These are phyloP conservation scores for Suhomyces wounanorum DNA, from an alignment of 1,139 yeast species.

Conservation along the genomic window DNA sequence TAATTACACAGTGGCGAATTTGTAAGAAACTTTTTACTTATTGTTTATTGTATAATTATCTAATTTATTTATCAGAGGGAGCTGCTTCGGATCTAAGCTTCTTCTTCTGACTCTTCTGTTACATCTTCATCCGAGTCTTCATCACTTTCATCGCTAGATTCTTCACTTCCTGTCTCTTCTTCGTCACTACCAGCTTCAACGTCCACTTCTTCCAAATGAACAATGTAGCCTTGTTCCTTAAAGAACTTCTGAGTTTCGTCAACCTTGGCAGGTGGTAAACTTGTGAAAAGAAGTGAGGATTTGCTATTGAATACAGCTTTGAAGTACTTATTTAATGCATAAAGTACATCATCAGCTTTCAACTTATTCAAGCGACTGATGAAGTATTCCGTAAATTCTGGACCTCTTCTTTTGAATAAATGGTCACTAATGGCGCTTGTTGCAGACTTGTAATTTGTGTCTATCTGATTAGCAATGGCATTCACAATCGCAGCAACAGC, in stretches of 20 bases:
- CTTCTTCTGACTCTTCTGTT: conserved; percentile 9
- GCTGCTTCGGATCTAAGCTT: not conserved
- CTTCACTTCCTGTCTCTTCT: conserved; percentile 24
- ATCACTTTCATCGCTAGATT: conserved; percentile 9
- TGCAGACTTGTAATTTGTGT: conserved; percentile 65
- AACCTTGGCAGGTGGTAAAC: conserved; percentile 70
- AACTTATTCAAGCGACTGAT: conserved; percentile 54
- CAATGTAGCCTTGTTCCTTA: conserved; percentile 57
- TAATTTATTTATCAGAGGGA: not conserved
- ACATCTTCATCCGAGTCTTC: conserved; percentile 6
- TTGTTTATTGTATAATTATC: not conserved
- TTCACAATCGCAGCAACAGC: conserved; percentile 77
- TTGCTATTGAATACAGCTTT: conserved; percentile 59
- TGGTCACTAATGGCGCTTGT: conserved; percentile 64
- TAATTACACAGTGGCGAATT: not conserved
- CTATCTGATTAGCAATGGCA: conserved; percentile 64
- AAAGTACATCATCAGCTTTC: conserved; percentile 56
- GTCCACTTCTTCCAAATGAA: conserved; percentile 55
- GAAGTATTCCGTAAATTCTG: conserved; percentile 48
- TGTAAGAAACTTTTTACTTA: not conserved
- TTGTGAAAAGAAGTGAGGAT: conserved; percentile 62
- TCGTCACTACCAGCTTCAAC: conserved; percentile 16
- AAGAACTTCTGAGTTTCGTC: conserved; percentile 53
- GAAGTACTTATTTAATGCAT: conserved; percentile 60
- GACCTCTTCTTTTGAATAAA: conserved; percentile 69